These are phyloP conservation scores for Neurospora crassa DNA, from an alignment of 2,329 filamentous ascomycete genomes.

Conservation along the genomic window DNA sequence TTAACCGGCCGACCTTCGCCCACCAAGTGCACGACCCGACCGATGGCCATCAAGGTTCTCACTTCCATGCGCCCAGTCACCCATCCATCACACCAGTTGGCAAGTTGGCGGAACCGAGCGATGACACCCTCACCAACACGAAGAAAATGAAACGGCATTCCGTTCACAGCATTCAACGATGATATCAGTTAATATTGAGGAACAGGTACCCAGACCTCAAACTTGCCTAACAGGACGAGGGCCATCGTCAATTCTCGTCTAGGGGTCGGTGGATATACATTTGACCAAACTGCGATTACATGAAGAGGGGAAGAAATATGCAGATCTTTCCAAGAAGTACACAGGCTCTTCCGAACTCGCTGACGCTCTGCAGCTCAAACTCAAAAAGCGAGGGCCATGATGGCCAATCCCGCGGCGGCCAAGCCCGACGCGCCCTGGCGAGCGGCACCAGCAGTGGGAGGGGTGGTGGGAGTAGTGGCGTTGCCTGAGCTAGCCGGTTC, in stretches of 20 bases:
- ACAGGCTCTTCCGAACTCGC: not conserved
- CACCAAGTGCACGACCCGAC: not conserved
- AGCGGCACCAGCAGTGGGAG: conserved; percentile 4
- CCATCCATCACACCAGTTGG: not conserved
- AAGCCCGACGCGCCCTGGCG: conserved; percentile 6
- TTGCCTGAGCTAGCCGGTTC: conserved; percentile 5
- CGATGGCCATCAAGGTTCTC: not conserved
- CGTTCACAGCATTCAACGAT: not conserved
- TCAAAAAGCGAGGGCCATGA: conserved; percentile 9
- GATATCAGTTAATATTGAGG: not conserved
- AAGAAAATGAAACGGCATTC: not conserved
- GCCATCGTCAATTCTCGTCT: not conserved
- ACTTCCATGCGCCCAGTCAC: not conserved
- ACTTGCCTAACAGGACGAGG: not conserved
- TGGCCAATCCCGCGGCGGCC: conserved; percentile 8
- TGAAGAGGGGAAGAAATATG: not conserved
- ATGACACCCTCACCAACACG: not conserved
- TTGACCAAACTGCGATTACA: not conserved
- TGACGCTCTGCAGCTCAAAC: conserved; percentile 19
- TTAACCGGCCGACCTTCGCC: not conserved
- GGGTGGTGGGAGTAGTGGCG: not conserved
- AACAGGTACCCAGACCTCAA: not conserved
- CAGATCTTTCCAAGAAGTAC: not conserved
- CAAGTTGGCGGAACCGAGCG: not conserved
- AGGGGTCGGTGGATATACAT: not conserved